These are phyloP conservation scores for Neolentinus lepideus DNA, from an alignment of 1,284 basidiomycete species.

Conservation along the genomic window DNA sequence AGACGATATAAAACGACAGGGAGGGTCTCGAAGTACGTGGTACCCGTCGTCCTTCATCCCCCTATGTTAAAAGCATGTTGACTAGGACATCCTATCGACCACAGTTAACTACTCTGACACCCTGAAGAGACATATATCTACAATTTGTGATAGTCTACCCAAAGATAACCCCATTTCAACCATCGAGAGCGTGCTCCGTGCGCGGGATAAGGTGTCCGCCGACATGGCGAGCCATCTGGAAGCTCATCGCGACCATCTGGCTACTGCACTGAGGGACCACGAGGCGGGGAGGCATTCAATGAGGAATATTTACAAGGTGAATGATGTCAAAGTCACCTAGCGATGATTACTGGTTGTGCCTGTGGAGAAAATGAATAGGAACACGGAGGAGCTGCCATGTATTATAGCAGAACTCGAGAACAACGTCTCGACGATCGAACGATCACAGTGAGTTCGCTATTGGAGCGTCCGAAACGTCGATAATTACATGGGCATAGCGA, in stretches of 20 bases:
- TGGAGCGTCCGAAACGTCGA: too few species aligned
- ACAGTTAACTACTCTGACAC: slow-evolving; percentile 64
- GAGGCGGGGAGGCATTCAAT: slow-evolving; percentile 53
- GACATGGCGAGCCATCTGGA: slow-evolving; percentile 70
- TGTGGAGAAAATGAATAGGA: slow-evolving; percentile 77
- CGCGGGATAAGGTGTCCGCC: slow-evolving; percentile 48
- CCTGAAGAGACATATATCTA: slow-evolving; percentile 42
- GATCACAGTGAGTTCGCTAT: slow-evolving; percentile 40
- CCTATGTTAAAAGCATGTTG: too few species aligned
- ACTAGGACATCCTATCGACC: slow-evolving; percentile 54
- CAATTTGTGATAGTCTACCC: slow-evolving; percentile 48
- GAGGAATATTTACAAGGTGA: slow-evolving; percentile 66
- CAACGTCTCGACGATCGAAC: slow-evolving; percentile 37
- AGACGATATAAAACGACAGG: too few species aligned
- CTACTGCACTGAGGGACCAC: slow-evolving; percentile 50
- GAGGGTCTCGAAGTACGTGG: too few species aligned
- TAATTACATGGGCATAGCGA: slow-evolving; percentile 29
- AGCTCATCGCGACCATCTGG: slow-evolving; percentile 71
- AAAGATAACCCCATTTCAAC: slow-evolving; percentile 27
- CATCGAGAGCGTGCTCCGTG: slow-evolving; percentile 31
- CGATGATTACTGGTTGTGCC: too few species aligned
- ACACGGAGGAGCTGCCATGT: slow-evolving; percentile 65
- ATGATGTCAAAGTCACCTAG: too few species aligned
- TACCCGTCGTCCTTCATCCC: too few species aligned
- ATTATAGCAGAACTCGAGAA: slow-evolving; percentile 69